Evolutionary conservation across 2,329 filamentous ascomycete species (phyloP), one percentile per base, ranked within the genome.

Genomic region (Colletotrichum echinochloae): DNA sequence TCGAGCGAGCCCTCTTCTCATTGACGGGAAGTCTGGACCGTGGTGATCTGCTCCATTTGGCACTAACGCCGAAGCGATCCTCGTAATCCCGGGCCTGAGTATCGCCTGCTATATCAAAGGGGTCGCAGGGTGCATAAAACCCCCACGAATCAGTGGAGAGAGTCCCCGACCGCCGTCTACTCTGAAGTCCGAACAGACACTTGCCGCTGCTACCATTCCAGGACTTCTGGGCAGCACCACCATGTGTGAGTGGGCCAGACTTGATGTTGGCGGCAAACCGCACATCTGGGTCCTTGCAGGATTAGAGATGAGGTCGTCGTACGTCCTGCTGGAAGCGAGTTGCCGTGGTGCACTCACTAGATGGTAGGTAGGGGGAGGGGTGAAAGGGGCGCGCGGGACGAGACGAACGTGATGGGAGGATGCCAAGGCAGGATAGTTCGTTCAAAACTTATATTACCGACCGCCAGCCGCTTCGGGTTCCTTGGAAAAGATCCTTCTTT

Each of bases 141-240:
- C 51, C 67, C 67, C 67, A 70, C 57, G 67, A 66, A 70, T 66
- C 63, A 66, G 63, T 57, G 63, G 63, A 46, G 41, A 52, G 41
- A 35, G 35, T 23, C 35, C 37, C 67, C 63, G 61, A n/a, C 67
- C 56, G 57, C 57, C 52, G 44, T 46, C 57, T 70, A n/a, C 63
- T 57, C 35, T 26, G 51, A 57, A n/a, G 57, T 57, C 35, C n/a
- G 51, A 57, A 57, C 56, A 62, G n/a, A n/a, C n/a, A 62, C 41
- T 59, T 51, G 67, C 56, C 35, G 66, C 26, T 70, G 41, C 63
- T 51, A 62, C 28, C 16, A 49, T 28, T 44, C 63, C 56, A 52
- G 44, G 56, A 46, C 23, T 33, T 41, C 9, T 41, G 18, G 46
- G 55, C 55, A 66, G 49, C n/a, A n/a, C 26, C 49, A 41, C 55